phyloP scores from a whole-genome alignment of 495 filamentous ascomycete species.

The Podospora pseudocomata region DNA sequence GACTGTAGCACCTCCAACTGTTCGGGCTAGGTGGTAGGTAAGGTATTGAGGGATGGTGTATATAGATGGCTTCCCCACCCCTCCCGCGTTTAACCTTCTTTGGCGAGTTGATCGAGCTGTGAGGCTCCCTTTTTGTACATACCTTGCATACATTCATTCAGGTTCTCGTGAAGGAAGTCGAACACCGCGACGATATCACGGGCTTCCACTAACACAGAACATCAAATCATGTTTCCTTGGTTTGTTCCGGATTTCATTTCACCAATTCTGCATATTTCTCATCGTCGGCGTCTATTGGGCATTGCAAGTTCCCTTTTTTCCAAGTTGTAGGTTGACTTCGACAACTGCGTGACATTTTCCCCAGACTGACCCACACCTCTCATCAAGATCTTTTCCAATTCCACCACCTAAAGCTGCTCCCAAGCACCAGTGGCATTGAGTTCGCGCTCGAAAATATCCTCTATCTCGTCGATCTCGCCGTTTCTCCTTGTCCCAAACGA shows the following conservation, averaged over 20 bases:
- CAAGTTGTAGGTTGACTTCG: neutral
- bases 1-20: too few relatives aligned
- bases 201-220: neutral
- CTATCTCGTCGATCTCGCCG: neutral
- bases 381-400: neutral
- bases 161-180: too few relatives aligned
- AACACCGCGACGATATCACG: too few relatives aligned
- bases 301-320: neutral
- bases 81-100: neutral
- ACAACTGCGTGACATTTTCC: neutral
- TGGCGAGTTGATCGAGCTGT: neutral
- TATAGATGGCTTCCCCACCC: neutral
- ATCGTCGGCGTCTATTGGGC: neutral
- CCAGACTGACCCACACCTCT: neutral
- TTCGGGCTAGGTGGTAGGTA: too few relatives aligned
- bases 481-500: neutral
- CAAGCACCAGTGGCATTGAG: neutral
- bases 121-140: neutral
- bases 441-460: neutral
- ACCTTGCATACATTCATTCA: neutral
- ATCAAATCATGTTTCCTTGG: neutral
- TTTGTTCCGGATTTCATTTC: neutral
- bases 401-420: neutral
- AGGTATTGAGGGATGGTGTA: neutral
- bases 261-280: neutral